Percentiles rank a stretch among this genome's conserved stretches.
These are phyloP conservation scores for Salvia sclarea DNA, from an alignment of 305 asterid species.

Conservation along the genomic window DNA sequence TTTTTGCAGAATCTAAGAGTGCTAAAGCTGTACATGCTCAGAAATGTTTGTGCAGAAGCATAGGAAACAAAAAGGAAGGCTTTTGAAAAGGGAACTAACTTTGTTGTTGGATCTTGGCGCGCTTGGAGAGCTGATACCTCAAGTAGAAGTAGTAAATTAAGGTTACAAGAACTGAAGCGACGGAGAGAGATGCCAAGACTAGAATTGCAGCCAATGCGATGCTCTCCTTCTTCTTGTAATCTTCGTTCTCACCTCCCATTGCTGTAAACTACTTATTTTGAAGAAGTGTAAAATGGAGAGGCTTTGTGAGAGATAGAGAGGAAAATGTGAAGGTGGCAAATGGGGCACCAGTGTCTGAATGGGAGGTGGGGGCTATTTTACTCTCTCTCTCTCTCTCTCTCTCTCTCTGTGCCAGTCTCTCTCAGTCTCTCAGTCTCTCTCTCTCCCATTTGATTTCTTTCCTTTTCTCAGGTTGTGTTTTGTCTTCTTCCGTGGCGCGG, in stretches of 20 bases:
- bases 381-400: conserved; percentile 10
- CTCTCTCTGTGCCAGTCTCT: conserved; percentile 26
- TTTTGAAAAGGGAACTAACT: conserved; percentile 36
- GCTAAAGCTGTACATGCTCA: not conserved
- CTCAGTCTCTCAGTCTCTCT: no score
- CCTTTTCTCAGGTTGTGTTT: conserved; percentile 32
- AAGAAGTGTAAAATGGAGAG: not conserved
- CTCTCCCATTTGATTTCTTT: conserved; percentile 14
- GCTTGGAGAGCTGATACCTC: conserved; percentile 59
- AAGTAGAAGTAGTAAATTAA: conserved; percentile 73
- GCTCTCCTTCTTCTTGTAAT: conserved; percentile 60
- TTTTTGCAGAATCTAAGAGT: not conserved
- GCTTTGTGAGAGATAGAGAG: conserved; percentile 3
- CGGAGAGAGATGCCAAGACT: conserved; percentile 59
- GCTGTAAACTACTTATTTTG: conserved; percentile 5
- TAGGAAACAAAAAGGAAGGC: not conserved
- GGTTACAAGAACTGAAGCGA: conserved; percentile 60
- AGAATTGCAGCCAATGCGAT: conserved; percentile 46
- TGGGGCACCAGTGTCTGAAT: conserved; percentile 11
- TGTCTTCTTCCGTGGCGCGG: conserved; percentile 48
- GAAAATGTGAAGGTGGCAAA: conserved; percentile 27
- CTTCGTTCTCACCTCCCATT: conserved; percentile 60
- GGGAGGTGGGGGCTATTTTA: conserved; percentile 18
- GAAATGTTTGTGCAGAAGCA: no score
- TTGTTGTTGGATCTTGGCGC: conserved; percentile 45